Conservation (phyloP, 345 rosid genomes). For the Lepidium didymum region DNA sequence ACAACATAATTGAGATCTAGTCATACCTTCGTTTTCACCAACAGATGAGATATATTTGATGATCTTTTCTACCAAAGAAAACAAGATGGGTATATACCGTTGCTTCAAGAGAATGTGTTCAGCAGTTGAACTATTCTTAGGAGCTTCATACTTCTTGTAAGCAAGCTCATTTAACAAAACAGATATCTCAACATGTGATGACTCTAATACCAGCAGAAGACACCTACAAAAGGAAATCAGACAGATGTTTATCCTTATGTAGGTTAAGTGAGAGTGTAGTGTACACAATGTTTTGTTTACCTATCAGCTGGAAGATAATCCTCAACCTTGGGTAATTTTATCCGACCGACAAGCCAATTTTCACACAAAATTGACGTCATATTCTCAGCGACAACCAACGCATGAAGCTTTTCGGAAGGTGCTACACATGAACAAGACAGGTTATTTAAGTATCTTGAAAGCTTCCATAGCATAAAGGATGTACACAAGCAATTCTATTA, state of each 20-base stretch:
- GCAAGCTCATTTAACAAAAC: conserved; percentile 80
- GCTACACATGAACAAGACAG: conserved; percentile 41
- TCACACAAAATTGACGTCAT: conserved; percentile 60
- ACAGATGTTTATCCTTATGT: background rate
- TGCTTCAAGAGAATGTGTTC: conserved; percentile 54
- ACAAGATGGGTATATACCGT: conserved; percentile 49
- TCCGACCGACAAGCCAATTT: conserved; percentile 58
- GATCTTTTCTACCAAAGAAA: conserved; percentile 81
- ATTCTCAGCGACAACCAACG: conserved; percentile 75
- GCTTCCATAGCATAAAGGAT: conserved; percentile 15
- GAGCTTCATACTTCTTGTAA: conserved; percentile 77
- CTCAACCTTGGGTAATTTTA: conserved; percentile 42
- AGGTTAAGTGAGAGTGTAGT: background rate
- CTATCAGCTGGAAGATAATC: conserved; percentile 56
- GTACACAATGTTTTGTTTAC: conserved; percentile 26
- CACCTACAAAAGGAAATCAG: conserved; percentile 47
- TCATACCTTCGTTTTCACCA: conserved; percentile 55
- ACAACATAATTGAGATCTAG: background rate
- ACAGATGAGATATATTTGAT: conserved; percentile 49
- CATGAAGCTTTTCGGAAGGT: conserved; percentile 72
- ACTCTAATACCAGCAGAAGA: conserved; percentile 72
- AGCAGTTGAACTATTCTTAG: conserved; percentile 40
- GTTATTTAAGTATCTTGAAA: conserved; percentile 6
- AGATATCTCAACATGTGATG: conserved; percentile 82
- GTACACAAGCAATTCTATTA: background rate